Percentiles rank a stretch among this genome's conserved stretches.
These are phyloP conservation scores for Zychaea mexicana DNA, from an alignment of 371 early-diverging fungal genomes.

Conservation along the genomic window DNA sequence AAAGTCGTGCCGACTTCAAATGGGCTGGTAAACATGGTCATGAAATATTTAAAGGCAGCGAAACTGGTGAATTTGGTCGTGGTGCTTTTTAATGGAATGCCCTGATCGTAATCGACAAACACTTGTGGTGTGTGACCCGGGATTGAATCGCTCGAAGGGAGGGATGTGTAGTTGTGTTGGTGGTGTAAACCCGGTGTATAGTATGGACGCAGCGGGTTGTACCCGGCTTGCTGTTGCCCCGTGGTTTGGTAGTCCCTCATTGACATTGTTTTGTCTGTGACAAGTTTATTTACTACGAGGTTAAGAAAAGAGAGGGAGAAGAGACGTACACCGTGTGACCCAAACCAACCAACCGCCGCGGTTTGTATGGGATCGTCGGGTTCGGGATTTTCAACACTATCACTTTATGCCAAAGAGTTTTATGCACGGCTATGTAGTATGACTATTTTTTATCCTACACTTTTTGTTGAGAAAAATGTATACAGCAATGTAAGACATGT, in stretches of 20 bases:
- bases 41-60: slow-evolving; percentile 67
- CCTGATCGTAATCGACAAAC: slow-evolving; percentile 20
- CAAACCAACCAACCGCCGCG: too few relatives aligned
- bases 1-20: slow-evolving; percentile 79
- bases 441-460: too few relatives aligned
- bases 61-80: slow-evolving; percentile 60
- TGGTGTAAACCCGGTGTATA: slow-evolving; percentile 48
- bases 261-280: slow-evolving; percentile 8
- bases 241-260: neutral
- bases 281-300: neutral
- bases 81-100: slow-evolving; percentile 28
- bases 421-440: too few relatives aligned
- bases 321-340: too few relatives aligned
- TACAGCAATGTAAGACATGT: too few relatives aligned
- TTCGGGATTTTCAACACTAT: too few relatives aligned
- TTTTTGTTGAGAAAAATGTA: too few relatives aligned
- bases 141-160: slow-evolving; percentile 37
- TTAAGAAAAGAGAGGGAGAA: too few relatives aligned
- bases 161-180: slow-evolving; percentile 46
- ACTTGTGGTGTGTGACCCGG: slow-evolving; percentile 31
- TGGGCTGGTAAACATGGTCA: slow-evolving; percentile 69
- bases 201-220: slow-evolving; percentile 44
- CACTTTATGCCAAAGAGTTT: too few relatives aligned
- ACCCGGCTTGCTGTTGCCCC: neutral
- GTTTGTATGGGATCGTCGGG: too few relatives aligned